These are phyloP conservation scores for Dryas integrifolia DNA, from an alignment of 331 rosid genomes.

Conservation along the genomic window DNA sequence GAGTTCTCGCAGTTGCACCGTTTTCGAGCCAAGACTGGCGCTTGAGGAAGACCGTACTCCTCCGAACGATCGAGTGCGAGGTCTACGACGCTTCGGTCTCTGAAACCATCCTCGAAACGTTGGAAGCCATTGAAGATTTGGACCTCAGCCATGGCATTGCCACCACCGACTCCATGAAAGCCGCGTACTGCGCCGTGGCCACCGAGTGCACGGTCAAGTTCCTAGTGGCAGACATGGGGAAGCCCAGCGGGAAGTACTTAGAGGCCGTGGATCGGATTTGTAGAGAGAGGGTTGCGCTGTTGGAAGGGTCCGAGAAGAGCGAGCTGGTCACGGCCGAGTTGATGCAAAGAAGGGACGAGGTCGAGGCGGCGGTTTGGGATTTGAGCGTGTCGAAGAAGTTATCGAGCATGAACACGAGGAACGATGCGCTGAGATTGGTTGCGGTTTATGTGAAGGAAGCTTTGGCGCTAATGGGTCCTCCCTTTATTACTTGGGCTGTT, in stretches of 20 bases:
- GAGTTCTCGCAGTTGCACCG: conserved; percentile 37
- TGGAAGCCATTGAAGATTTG: conserved; percentile 49
- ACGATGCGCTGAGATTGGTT: conserved; percentile 43
- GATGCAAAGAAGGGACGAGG: conserved; percentile 28
- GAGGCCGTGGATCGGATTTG: conserved; percentile 41
- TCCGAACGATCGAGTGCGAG: conserved; percentile 47
- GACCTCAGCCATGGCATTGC: conserved; percentile 30
- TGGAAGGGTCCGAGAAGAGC: conserved; percentile 31
- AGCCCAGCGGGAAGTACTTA: conserved; percentile 27
- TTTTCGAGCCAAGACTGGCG: conserved; percentile 42
- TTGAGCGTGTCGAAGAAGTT: conserved; percentile 40
- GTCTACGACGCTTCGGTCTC: conserved; percentile 35
- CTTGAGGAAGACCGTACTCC: conserved; percentile 50
- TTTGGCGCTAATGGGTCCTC: conserved; percentile 48
- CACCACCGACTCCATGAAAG: conserved; percentile 31
- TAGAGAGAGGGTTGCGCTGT: conserved; percentile 29
- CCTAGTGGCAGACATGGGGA: conserved; percentile 14
- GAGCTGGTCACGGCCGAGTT: conserved; percentile 31
- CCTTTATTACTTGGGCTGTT: conserved; percentile 42
- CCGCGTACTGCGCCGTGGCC: conserved; percentile 65
- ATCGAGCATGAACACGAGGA: conserved; percentile 39
- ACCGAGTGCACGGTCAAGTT: conserved; percentile 54
- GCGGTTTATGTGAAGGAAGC: conserved; percentile 51
- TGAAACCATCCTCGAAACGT: conserved; percentile 40
- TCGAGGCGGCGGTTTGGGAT: conserved; percentile 60